Evolutionary conservation across 768 basidiomycete genomes (phyloP), one percentile per base, ranked within the genome.

Genomic region (Amanita subjunquillea): DNA sequence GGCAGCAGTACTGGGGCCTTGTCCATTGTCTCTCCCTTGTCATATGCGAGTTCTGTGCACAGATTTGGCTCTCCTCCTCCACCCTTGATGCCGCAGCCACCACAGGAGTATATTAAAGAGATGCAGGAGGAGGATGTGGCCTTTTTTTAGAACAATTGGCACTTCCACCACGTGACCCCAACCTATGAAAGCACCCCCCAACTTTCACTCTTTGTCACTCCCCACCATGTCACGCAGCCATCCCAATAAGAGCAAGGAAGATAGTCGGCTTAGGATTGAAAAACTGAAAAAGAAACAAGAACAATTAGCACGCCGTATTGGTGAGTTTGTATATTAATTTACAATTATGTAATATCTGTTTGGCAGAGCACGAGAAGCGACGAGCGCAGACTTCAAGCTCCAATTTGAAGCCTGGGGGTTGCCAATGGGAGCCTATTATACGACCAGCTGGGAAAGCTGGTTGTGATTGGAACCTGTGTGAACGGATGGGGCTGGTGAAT

Each of bases 71-170:
- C 61, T 25, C 88, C 85, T 25, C 88, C 85, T 0, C 87, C 87
- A 1, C 87, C 88, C 6, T 68, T 91, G 55, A 69, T 77, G 71
- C 89, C 88, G 2, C 80, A 82, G 48, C 89, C 88, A 1, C 89
- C 88, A 7, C 79, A 64, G 5, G 83, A 86, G 51, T 91, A 91
- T 62, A 88, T 91, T 55, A 79, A 84, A 56, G 85, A 91, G 68
- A 91, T 88, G 15, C 82, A 78, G 55, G 83, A 83, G 58, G 87
- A 83, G 58, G 85, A 91, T n/a, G n/a, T n/a, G n/a, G n/a, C n/a
- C n/a, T n/a, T n/a, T 38, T 38, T 38, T 38, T 38, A 38, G 37
- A 38, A 38, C 4, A 12, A 38, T 38, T n/a, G 13, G 37, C 12
- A 12, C 37, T 38, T 12, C 37, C 37, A 38, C 17, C 37, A 38